phyloP scores from a whole-genome alignment of 1,139 yeast species.

The Geotrichum cucujoidarum region DNA sequence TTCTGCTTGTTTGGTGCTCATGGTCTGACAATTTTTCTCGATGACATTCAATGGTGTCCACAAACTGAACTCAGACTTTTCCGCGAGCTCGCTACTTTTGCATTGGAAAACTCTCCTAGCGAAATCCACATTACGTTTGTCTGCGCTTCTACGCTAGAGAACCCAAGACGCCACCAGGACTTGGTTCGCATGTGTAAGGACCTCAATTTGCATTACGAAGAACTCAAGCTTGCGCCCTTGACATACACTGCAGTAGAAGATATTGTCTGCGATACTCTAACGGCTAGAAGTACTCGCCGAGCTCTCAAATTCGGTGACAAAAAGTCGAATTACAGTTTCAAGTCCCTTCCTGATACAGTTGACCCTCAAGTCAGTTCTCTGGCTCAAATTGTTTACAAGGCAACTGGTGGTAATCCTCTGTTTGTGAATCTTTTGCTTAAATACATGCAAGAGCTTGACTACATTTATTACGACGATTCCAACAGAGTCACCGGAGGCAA shows the following conservation, averaged over 20 bases:
- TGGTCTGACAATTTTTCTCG: conserved; percentile 47
- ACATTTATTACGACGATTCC: conserved; percentile 26
- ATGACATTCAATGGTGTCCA: conserved; percentile 48
- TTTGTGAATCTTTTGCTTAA: conserved; percentile 27
- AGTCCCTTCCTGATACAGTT: conserved; percentile 8
- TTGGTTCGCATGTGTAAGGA: conserved; percentile 27
- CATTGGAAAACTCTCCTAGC: conserved; percentile 27
- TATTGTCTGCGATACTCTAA: conserved; percentile 29
- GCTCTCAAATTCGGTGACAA: not conserved
- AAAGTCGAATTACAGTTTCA: not conserved
- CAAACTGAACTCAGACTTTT: conserved; percentile 31
- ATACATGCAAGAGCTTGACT: conserved; percentile 26
- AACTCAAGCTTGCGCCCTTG: conserved; percentile 28
- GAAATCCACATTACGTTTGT: conserved; percentile 30
- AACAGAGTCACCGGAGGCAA: conserved; percentile 26
- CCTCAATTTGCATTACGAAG: conserved; percentile 30
- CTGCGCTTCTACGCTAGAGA: conserved; percentile 29
- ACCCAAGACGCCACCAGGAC: conserved; percentile 22
- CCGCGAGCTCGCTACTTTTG: conserved; percentile 30
- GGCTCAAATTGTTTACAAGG: conserved; percentile 28
- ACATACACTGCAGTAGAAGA: conserved; percentile 29
- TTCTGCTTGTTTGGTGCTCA: conserved; percentile 43
- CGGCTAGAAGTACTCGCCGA: conserved; percentile 19
- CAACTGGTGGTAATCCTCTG: conserved; percentile 34
- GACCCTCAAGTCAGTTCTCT: conserved; percentile 31